These are phyloP conservation scores for Penicillium paneum DNA, from an alignment of 2,329 filamentous ascomycete genomes.

Conservation along the genomic window DNA sequence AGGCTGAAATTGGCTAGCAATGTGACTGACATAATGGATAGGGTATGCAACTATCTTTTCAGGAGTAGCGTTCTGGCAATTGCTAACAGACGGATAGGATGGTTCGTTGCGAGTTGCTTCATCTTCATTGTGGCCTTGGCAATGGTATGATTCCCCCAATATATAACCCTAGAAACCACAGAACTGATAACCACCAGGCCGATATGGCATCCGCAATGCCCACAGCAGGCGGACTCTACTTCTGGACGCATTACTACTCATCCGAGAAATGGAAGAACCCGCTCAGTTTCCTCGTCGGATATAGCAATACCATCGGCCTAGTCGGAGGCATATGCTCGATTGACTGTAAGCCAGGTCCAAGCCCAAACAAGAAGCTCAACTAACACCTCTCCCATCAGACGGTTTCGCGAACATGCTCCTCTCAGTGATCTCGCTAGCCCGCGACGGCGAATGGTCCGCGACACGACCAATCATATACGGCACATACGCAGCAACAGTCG, in stretches of 20 bases:
- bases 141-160: constrained; percentile 45
- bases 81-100: constrained; percentile 26
- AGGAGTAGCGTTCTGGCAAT: background rate
- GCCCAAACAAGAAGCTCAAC: background rate
- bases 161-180: background rate
- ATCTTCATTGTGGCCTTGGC: constrained; percentile 60
- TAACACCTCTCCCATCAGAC: background rate
- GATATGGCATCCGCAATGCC: constrained; percentile 56
- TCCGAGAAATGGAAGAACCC: constrained; percentile 55
- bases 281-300: constrained; percentile 59
- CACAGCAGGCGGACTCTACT: constrained; percentile 59
- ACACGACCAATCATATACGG: constrained; percentile 54
- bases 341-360: constrained; percentile 48
- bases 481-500: constrained; percentile 54
- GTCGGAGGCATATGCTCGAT: constrained; percentile 62
- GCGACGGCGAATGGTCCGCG: constrained; percentile 54
- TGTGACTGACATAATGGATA: constrained; percentile 4
- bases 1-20: background rate
- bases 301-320: constrained; percentile 59
- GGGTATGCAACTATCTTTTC: constrained; percentile 5
- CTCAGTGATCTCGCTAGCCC: constrained; percentile 54
- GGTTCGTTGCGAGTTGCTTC: constrained; percentile 57
- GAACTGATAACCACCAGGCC: constrained; percentile 31
- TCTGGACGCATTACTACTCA: constrained; percentile 59
- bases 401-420: constrained; percentile 49